Evolutionary conservation across 805 yeast species (phyloP).

Genomic region (Ogataea chonburiensis): DNA sequence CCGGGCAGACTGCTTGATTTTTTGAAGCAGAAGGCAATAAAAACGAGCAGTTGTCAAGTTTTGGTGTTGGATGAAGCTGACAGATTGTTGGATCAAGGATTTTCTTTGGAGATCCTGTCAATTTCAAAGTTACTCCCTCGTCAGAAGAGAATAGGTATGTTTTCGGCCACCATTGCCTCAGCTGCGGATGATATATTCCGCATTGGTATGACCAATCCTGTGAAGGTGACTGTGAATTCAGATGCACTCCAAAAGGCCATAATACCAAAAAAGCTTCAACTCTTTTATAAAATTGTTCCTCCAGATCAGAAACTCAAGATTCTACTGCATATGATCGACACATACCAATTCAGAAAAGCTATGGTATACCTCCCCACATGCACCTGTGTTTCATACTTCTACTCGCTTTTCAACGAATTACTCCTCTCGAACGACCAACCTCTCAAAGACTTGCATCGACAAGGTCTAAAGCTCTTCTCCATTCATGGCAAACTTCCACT

Average conservation of each 20-base stretch:
- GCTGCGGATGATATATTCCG: constrained; percentile 78
- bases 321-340: constrained; percentile 51
- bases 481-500: constrained; percentile 91
- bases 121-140: constrained; percentile 75
- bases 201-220: constrained; percentile 92
- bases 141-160: constrained; percentile 90
- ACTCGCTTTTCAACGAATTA: constrained; percentile 49
- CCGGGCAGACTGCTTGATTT: constrained; percentile 89
- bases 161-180: constrained; percentile 87
- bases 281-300: constrained; percentile 57
- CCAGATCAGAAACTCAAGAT: constrained; percentile 62
- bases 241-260: constrained; percentile 36
- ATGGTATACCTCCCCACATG: constrained; percentile 95
- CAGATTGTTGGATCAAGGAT: constrained; percentile 74
- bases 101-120: constrained; percentile 62
- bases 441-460: no score
- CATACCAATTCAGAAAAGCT: constrained; percentile 66
- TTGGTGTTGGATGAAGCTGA: constrained; percentile 93
- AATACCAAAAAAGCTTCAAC: constrained; percentile 62
- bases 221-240: constrained; percentile 74
- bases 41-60: constrained; percentile 63
- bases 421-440: constrained; percentile 24
- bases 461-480: constrained; percentile 50
- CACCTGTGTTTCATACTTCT: constrained; percentile 74
- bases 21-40: constrained; percentile 55